Evolutionary conservation across 1,284 basidiomycete species (phyloP).

Genomic region (Cryptococcus deneoformans): DNA sequence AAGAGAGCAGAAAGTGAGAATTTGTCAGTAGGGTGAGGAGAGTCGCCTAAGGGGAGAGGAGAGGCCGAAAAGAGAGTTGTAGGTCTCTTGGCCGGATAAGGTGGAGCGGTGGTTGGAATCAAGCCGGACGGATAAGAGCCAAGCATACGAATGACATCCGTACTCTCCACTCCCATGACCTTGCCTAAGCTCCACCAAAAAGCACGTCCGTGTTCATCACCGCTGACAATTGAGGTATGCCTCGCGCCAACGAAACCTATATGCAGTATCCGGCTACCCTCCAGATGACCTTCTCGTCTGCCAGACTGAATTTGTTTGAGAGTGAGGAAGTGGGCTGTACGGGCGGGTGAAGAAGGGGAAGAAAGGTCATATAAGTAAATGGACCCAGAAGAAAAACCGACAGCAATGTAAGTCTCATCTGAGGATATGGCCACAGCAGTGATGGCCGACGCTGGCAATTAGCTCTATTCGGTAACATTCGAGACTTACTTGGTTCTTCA

Average conservation of each 20-base stretch:
- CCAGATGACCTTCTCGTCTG: slow-evolving; percentile 86
- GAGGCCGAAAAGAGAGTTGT: slow-evolving; percentile 72
- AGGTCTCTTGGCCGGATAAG: slow-evolving; percentile 49
- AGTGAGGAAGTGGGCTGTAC: slow-evolving; percentile 34
- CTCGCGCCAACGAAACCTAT: slow-evolving; percentile 89
- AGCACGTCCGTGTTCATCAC: slow-evolving; percentile 85
- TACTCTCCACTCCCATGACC: slow-evolving; percentile 91
- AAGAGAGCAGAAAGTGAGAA: slow-evolving; percentile 83
- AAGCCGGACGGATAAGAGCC: slow-evolving; percentile 69
- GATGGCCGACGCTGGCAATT: slow-evolving; percentile 54
- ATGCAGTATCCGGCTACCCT: slow-evolving; percentile 78
- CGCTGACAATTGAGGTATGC: slow-evolving; percentile 89
- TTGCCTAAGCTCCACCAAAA: slow-evolving; percentile 97
- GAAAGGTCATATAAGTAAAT: slow-evolving; percentile 84
- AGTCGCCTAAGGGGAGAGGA: slow-evolving; percentile 77
- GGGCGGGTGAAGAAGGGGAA: slow-evolving; percentile 55
- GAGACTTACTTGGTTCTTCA: slow-evolving; percentile 60
- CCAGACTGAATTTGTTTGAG: slow-evolving; percentile 63
- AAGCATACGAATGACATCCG: slow-evolving; percentile 89
- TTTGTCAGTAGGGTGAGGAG: slow-evolving; percentile 72
- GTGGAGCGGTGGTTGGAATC: slow-evolving; percentile 32
- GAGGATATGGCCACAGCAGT: slow-evolving; percentile 87
- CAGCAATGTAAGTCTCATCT: slow-evolving; percentile 89
- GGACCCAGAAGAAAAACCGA: slow-evolving; percentile 81
- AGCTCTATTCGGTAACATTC: background rate